phyloP scores from a whole-genome alignment of 371 early-diverging fungal species.

The Quaeritorhiza haematococci region DNA sequence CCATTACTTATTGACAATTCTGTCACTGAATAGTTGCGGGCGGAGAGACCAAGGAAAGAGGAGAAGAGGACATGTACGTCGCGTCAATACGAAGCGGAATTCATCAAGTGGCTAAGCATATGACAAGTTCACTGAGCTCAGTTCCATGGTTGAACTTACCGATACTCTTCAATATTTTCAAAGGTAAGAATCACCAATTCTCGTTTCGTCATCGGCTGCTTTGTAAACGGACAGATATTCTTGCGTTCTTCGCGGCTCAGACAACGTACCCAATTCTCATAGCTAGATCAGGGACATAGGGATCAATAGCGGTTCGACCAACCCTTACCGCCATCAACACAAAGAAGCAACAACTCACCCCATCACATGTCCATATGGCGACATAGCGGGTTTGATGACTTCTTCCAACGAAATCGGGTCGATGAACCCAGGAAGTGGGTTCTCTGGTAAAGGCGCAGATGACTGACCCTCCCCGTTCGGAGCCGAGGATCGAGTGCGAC shows the following conservation, averaged over 20 bases:
- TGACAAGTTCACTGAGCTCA: too few species aligned
- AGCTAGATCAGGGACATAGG: slow-evolving; percentile 21
- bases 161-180: slow-evolving; percentile 82
- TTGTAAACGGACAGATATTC: slow-evolving; percentile 90
- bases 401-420: slow-evolving; percentile 91
- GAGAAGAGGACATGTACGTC: too few species aligned
- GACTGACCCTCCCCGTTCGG: slow-evolving; percentile 34
- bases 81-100: too few species aligned
- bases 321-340: too few species aligned
- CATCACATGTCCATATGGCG: slow-evolving; percentile 93
- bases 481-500: too few species aligned
- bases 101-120: too few species aligned
- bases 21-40: too few species aligned
- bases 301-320: neutral
- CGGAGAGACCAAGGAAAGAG: too few species aligned
- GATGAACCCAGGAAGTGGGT: slow-evolving; percentile 85
- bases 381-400: slow-evolving; percentile 88
- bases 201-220: slow-evolving; percentile 84
- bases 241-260: slow-evolving; percentile 71
- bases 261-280: slow-evolving; percentile 91
- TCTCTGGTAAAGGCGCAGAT: too few species aligned
- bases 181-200: slow-evolving; percentile 77
- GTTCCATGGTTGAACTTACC: slow-evolving; percentile 32
- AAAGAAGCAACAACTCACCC: slow-evolving; percentile 9
- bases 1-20: too few species aligned